phyloP scores from a whole-genome alignment of 305 asterid genomes.

The Stenogyne calaminthoides region DNA sequence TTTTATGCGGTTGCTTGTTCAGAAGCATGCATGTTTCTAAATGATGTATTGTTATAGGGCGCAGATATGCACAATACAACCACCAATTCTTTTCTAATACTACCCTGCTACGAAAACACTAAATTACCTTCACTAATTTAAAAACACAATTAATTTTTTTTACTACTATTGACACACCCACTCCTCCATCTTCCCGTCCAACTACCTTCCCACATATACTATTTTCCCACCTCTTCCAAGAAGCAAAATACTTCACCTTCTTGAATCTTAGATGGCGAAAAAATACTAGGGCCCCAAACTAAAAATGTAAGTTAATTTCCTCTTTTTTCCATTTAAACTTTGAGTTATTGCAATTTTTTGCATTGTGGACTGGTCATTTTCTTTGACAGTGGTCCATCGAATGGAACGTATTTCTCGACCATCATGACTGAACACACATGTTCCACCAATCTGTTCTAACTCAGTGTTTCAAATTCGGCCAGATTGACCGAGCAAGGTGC shows the following conservation, averaged over 20 bases:
- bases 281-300: neutral
- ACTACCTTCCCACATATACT: neutral
- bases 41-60: neutral
- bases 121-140: neutral
- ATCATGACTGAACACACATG: neutral
- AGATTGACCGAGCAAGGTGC: neutral
- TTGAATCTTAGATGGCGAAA: neutral
- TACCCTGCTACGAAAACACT: neutral
- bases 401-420: neutral
- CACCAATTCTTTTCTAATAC: neutral
- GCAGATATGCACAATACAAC: neutral
- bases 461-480: neutral
- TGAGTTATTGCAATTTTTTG: neutral
- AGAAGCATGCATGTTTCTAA: slow-evolving; percentile 4
- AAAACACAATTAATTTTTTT: neutral
- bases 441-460: neutral
- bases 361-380: neutral
- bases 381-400: neutral
- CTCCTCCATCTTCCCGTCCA: neutral
- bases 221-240: neutral
- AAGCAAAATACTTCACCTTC: neutral
- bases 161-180: neutral
- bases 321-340: neutral
- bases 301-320: neutral
- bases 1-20: slow-evolving; percentile 8